A percentile compares a stretch with the other conserved stretches of the same genome.
Evolutionary conservation across 2,329 filamentous ascomycete species (phyloP).

Genomic region (Cercospora sp.): DNA sequence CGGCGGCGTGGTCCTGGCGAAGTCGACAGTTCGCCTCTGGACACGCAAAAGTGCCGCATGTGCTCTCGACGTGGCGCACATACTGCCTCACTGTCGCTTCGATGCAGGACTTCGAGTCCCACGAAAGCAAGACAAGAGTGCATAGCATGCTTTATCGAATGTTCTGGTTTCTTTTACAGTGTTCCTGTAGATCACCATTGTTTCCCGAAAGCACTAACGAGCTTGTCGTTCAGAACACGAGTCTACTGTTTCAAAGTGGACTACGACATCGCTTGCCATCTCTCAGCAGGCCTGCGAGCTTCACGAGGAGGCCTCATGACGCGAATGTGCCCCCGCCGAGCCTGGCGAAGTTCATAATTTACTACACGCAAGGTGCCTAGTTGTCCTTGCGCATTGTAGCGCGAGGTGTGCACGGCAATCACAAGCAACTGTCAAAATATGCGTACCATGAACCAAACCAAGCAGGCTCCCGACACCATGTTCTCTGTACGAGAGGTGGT

Average conservation of each 20-base stretch:
- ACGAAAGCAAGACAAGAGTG: constrained; percentile 9
- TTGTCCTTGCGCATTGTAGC: neutral
- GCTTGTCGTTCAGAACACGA: neutral
- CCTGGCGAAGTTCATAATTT: neutral
- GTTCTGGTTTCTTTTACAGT: constrained; percentile 16
- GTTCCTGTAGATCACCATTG: neutral
- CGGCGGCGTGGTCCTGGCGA: neutral
- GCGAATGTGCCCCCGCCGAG: neutral
- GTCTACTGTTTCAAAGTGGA: constrained; percentile 1
- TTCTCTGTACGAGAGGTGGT: neutral
- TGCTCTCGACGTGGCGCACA: neutral
- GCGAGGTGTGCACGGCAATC: neutral
- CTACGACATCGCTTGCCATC: neutral
- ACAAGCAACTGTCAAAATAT: neutral
- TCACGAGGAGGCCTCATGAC: neutral
- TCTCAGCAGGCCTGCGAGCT: neutral
- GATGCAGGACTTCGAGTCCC: constrained; percentile 1
- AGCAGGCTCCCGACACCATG: neutral
- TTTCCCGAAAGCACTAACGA: neutral
- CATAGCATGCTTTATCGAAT: constrained; percentile 15
- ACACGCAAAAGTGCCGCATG: neutral
- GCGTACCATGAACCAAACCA: neutral
- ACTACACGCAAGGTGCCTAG: neutral
- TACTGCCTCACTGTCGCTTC: neutral
- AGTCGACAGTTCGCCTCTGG: neutral